A percentile compares a stretch with the other conserved stretches of the same genome.
Evolutionary conservation across 495 filamentous ascomycete genomes (phyloP).

Genomic region (Aspergillus ostianus): DNA sequence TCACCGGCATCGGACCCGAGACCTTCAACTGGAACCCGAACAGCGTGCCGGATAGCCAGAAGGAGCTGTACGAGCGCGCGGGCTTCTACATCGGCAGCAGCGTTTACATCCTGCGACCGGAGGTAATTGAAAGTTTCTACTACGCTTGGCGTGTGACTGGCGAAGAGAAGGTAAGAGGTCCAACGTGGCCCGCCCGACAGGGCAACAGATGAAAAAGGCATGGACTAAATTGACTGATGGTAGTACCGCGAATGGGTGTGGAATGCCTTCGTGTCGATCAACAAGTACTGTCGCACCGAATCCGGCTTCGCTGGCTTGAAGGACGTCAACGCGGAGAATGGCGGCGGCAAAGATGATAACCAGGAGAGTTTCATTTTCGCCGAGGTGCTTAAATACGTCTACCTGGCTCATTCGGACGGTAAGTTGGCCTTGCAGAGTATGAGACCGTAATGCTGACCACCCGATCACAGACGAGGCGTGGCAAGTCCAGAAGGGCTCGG

Average conservation of each 20-base stretch:
- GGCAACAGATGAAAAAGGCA: background rate
- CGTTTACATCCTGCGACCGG: slow-evolving; percentile 72
- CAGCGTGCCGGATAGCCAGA: slow-evolving; percentile 45
- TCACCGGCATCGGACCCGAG: slow-evolving; percentile 79
- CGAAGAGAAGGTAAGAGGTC: slow-evolving; percentile 42
- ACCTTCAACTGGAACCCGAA: slow-evolving; percentile 66
- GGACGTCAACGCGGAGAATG: slow-evolving; percentile 63
- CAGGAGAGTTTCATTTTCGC: slow-evolving; percentile 92
- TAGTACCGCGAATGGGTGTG: slow-evolving; percentile 84
- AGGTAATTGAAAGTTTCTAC: slow-evolving; percentile 86
- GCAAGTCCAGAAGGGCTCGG: slow-evolving; percentile 59
- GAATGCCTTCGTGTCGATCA: slow-evolving; percentile 74
- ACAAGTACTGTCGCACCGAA: slow-evolving; percentile 57
- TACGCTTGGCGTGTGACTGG: slow-evolving; percentile 82
- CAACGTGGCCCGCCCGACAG: background rate
- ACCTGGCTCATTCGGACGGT: slow-evolving; percentile 50
- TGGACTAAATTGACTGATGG: slow-evolving; percentile 16
- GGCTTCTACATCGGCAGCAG: slow-evolving; percentile 73
- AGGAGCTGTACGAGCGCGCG: slow-evolving; percentile 56
- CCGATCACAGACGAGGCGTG: slow-evolving; percentile 53
- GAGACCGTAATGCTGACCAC: background rate
- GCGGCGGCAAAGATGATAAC: slow-evolving; percentile 63
- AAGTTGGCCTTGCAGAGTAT: background rate
- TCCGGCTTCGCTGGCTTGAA: slow-evolving; percentile 65
- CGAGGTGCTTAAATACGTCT: slow-evolving; percentile 85